Evolutionary conservation across 2,329 filamentous ascomycete species (phyloP).

Genomic region (Fusarium sp.): DNA sequence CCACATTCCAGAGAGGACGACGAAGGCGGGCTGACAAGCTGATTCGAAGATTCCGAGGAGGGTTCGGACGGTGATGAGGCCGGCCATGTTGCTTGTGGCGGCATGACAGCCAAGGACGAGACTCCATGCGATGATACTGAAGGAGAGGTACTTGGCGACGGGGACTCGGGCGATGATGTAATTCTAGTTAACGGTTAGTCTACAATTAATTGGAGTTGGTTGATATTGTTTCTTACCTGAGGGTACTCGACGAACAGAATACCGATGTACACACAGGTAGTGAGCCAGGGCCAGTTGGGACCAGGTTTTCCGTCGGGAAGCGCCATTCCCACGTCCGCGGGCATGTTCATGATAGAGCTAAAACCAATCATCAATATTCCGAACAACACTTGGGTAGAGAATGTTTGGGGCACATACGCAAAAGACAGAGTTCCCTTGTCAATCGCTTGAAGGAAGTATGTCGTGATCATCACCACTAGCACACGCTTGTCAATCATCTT

Average conservation of each 20-base stretch:
- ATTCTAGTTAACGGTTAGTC: constrained; percentile 60
- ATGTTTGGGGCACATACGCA: background rate
- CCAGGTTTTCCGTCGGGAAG: constrained; percentile 50
- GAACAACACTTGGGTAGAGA: background rate
- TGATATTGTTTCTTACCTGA: constrained; percentile 47
- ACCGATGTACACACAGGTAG: constrained; percentile 81
- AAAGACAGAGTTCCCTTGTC: constrained; percentile 8
- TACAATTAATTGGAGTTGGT: background rate
- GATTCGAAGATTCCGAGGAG: constrained; percentile 81
- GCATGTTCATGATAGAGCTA: constrained; percentile 73
- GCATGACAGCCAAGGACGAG: constrained; percentile 73
- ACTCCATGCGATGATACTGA: constrained; percentile 75
- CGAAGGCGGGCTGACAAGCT: constrained; percentile 77
- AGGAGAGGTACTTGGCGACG: constrained; percentile 76
- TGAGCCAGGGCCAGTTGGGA: constrained; percentile 77
- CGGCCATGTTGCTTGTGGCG: constrained; percentile 72
- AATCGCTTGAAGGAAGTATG: constrained; percentile 80
- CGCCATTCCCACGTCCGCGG: constrained; percentile 63
- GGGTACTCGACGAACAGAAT: constrained; percentile 82
- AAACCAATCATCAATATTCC: background rate
- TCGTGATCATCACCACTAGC: constrained; percentile 78
- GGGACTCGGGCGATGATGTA: constrained; percentile 72
- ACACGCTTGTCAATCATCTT: constrained; percentile 78
- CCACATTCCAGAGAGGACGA: constrained; percentile 79
- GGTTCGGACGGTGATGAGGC: constrained; percentile 73